Evolutionary conservation across 495 filamentous ascomycete species (phyloP), one percentile per base, ranked within the genome.

Genomic region (Penicillium diatomitis): DNA sequence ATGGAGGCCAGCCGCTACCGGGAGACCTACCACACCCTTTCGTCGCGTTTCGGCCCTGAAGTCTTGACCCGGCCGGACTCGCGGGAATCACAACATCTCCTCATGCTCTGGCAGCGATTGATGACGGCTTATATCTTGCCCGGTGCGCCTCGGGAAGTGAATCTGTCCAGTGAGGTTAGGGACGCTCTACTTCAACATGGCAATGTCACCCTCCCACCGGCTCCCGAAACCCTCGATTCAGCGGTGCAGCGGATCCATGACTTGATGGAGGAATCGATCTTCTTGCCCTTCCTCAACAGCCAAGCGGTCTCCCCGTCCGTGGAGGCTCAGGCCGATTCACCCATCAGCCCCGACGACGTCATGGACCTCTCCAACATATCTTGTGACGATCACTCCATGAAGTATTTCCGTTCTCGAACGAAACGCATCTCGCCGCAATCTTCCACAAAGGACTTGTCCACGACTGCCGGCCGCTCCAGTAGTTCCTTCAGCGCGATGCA

Each of bases 231-330:
- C 32, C 74, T 99, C 28, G 88, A 94, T 57, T 74, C 83, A n/a
- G 92, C 92, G n/a, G 88, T 92, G 11, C 77, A 82, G 48, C 91
- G 94, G 45, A 85, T 95, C 10, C 88, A 90, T 62, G 91, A 97
- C 49, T 70, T 99, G 50, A 97, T 99, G 88, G 90, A 96, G 58
- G 92, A 96, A 57, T 95, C 88, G 3, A 88, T 97, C 3, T 72
- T 69, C 55, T 62, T 75, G 46, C 64, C 72, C 31, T 70, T 76
- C 52, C 55, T 72, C 44, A 71, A 73, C 56, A 56, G 61, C 50
- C 62, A 67, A 41, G 57, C 64, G 38, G 49, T 58, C 2, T 62
- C 63, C 8, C 55, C 65, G 3, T 61, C 66, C 29, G 62, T 72
- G 47, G 35, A 57, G 31, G 57, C 69, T 6, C 32, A 56, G 38